Conservation (phyloP, 2,329 filamentous ascomycete species). For the Grosmannia clavigera region DNA sequence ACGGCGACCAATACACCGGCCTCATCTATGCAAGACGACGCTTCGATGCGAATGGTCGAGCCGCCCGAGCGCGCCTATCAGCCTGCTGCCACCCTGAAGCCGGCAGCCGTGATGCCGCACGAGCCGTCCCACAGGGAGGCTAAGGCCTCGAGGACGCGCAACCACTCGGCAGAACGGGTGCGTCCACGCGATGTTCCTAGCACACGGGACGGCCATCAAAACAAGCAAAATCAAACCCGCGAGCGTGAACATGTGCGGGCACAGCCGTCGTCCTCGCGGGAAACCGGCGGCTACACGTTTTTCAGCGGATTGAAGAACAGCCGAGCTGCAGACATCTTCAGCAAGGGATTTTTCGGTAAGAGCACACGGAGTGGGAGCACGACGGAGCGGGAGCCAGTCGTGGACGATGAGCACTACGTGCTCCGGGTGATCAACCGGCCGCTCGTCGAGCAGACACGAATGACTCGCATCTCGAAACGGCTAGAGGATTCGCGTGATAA, state of each 20-base stretch:
- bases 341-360: conserved; percentile 75
- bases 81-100: conserved; percentile 35
- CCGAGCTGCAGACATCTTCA: conserved; percentile 67
- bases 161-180: conserved; percentile 60
- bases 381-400: conserved; percentile 47
- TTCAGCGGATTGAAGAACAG: conserved; percentile 63
- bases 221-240: conserved; percentile 9
- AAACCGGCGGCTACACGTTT: conserved; percentile 50
- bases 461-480: conserved; percentile 80
- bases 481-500: conserved; percentile 83
- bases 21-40: conserved; percentile 1
- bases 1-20: neutral
- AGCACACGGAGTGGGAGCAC: conserved; percentile 59
- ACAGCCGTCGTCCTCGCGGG: conserved; percentile 43
- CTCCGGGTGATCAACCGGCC: conserved; percentile 78
- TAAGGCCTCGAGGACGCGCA: conserved; percentile 52
- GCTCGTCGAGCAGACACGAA: conserved; percentile 77
- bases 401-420: conserved; percentile 75
- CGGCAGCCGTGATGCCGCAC: conserved; percentile 47
- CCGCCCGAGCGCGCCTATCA: conserved; percentile 25
- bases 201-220: conserved; percentile 23
- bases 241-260: conserved; percentile 24
- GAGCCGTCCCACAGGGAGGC: conserved; percentile 58
- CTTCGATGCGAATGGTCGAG: conserved; percentile 9
- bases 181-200: conserved; percentile 29